Base-by-base conservation (phyloP, 106 monocot species). In the Allium fistulosum region DNA sequence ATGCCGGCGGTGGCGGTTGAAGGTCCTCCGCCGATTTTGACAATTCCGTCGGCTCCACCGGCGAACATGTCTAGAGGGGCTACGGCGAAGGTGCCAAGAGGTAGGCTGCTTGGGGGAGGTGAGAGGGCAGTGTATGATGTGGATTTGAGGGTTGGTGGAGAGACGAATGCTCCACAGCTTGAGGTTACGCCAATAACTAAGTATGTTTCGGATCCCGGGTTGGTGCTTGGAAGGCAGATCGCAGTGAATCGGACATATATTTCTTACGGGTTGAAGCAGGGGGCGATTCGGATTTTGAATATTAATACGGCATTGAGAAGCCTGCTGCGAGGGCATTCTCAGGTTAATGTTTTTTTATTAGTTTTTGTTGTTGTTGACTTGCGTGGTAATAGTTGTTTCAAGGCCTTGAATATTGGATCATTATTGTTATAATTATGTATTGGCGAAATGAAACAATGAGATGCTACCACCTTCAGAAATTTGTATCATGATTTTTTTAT, bases 161-260 rank as follows among this genome's bases (percentile, higher is more conserved):
- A 89, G 70, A 46, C 79, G 10, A 84, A 80, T 67, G 84, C 91
- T 4, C 92, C 97, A 11, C 97, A 97, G 80, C 92, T 99, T 8
- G 97, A 99, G 70, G 97, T 99, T 11, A 90, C 92, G 49, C 97
- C 97, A 17, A 99, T 99, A 59, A 99, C 97, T 1, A 99, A 99
- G 79, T 99, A 99, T 57, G 61, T 65, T 3, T 99, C 97, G 1
- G 97, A 99, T 69, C 97, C 97, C 0, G 87, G 92, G 26, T 80
- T 99, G 47, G 97, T 99, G 7, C 70, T 99, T n/a, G 97, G 97
- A 9, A 86, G 92, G 46, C 97, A 99, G 89, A 99, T 99, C 72
- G 92, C 97, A 0, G 97, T 99, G 27, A 99, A 99, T 66, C 71
- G 82, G 67, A 85, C 80, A 3, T 99, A 99, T 74, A 99, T 99